Percentiles rank a stretch among this genome's conserved stretches.
phyloP scores from a whole-genome alignment of 306 rosid species.

The Gillenia trifoliata region DNA sequence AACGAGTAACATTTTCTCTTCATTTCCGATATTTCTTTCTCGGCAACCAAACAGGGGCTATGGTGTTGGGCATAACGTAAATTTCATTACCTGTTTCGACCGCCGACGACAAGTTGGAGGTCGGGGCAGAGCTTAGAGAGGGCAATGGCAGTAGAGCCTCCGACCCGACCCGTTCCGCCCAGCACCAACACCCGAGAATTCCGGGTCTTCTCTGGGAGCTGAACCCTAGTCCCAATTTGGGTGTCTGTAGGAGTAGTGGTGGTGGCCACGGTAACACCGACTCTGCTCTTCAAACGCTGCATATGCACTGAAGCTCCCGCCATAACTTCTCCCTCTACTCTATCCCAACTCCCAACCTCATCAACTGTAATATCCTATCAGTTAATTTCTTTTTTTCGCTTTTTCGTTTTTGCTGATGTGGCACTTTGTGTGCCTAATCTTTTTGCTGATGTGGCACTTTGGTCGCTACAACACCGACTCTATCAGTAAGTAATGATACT shows the following conservation, averaged over 20 bases:
- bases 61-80: background rate
- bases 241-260: background rate
- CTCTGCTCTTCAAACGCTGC: constrained; percentile 26
- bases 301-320: constrained; percentile 29
- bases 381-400: background rate
- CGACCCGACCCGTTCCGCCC: constrained; percentile 95
- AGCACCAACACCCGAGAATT: constrained; percentile 67
- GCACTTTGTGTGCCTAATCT: background rate
- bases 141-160: constrained; percentile 83
- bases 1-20: background rate
- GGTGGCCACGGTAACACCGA: background rate
- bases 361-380: constrained; percentile 3
- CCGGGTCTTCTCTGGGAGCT: constrained; percentile 51
- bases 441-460: background rate
- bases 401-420: constrained; percentile 29
- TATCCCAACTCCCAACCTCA: background rate
- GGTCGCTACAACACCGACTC: too few relatives aligned
- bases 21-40: background rate
- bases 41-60: background rate
- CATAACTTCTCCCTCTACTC: constrained; percentile 10
- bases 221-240: constrained; percentile 13
- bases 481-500: too few relatives aligned
- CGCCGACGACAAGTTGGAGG: constrained; percentile 58
- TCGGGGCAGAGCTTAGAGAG: constrained; percentile 74
- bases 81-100: constrained; percentile 63